These are phyloP conservation scores for Polyporus tsugae DNA, from an alignment of 1,284 basidiomycete genomes.

Conservation along the genomic window DNA sequence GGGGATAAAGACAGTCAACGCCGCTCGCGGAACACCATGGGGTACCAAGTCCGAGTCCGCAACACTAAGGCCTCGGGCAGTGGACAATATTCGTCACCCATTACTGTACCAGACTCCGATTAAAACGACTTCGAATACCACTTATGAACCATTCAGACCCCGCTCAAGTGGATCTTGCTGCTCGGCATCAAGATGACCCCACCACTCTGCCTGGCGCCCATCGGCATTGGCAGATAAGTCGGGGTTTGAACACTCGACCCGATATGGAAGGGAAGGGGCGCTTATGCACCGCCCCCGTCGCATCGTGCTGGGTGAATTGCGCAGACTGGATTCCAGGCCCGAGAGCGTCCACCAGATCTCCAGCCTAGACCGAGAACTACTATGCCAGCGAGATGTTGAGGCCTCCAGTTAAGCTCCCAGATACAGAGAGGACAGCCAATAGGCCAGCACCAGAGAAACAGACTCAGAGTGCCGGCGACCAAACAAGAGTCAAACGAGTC, in stretches of 20 bases:
- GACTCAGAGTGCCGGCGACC: no score
- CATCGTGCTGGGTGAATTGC: slow-evolving; percentile 5
- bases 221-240: not conserved
- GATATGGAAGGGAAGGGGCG: not conserved
- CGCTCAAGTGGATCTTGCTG: no score
- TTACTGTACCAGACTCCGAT: not conserved
- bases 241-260: not conserved
- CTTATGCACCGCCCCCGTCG: not conserved
- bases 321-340: no score
- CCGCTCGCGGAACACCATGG: not conserved
- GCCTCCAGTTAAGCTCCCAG: no score
- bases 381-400: no score
- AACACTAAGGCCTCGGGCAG: not conserved
- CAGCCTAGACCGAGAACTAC: no score
- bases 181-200: no score
- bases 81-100: not conserved
- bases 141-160: no score
- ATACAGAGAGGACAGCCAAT: no score
- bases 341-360: no score
- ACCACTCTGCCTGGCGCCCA: not conserved
- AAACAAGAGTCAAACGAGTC: no score
- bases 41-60: not conserved
- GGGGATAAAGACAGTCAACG: not conserved
- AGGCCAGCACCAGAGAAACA: no score
- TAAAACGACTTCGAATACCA: not conserved